phyloP scores from a whole-genome alignment of 2,329 filamentous ascomycete genomes.

The Fusarium brevicatenulatum region DNA sequence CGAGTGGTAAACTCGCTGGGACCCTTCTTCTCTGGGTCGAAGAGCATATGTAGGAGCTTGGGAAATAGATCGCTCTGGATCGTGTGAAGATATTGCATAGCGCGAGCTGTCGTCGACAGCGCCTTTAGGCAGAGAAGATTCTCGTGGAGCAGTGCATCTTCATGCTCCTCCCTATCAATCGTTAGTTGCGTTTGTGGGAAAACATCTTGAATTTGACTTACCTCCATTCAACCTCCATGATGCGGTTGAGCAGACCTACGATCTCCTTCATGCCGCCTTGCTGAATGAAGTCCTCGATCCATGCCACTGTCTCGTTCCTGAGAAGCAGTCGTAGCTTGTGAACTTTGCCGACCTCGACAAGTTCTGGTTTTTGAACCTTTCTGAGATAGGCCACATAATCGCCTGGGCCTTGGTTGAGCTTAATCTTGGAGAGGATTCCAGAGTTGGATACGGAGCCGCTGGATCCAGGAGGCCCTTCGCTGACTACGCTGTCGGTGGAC shows the following conservation, averaged over 20 bases:
- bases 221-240: conserved; percentile 97
- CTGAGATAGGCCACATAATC: conserved; percentile 89
- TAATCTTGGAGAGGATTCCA: conserved; percentile 73
- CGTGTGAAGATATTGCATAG: conserved; percentile 80
- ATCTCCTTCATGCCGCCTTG: conserved; percentile 94
- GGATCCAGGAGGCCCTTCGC: conserved; percentile 64
- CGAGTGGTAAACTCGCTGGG: conserved; percentile 96
- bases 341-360: conserved; percentile 91
- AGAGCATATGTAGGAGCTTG: conserved; percentile 86
- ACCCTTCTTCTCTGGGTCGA: conserved; percentile 97
- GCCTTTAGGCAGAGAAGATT: conserved; percentile 93
- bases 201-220: conserved; percentile 55
- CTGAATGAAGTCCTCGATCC: conserved; percentile 92
- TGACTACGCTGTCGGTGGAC: conserved; percentile 75
- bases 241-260: conserved; percentile 85
- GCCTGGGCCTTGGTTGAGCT: conserved; percentile 77
- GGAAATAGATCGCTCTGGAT: conserved; percentile 87
- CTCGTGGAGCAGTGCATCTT: conserved; percentile 92
- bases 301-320: conserved; percentile 93
- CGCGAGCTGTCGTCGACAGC: conserved; percentile 88
- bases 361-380: conserved; percentile 82
- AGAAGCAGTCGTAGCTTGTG: conserved; percentile 91
- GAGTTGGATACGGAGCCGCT: conserved; percentile 66
- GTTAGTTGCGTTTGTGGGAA: conserved; percentile 8
- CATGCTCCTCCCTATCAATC: conserved; percentile 82